A percentile compares a stretch with the other conserved stretches of the same genome.
Evolutionary conservation across 2,329 filamentous ascomycete species (phyloP).

Genomic region (Pseudogymnoascus sp.): DNA sequence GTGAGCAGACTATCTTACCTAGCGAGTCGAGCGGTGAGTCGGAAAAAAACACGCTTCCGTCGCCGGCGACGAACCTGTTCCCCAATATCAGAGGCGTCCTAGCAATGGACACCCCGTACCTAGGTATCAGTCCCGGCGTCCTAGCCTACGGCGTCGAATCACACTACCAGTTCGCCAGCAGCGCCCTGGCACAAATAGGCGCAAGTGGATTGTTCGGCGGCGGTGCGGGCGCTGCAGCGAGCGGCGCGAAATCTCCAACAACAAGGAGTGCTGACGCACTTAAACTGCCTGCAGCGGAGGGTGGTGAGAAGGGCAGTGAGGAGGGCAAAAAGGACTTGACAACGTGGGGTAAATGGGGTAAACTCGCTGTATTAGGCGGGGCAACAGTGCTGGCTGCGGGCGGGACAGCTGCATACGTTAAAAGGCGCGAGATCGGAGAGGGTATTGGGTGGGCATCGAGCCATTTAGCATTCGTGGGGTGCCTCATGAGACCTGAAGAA

Average conservation of each 20-base stretch:
- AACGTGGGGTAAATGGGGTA: slow-evolving; percentile 73
- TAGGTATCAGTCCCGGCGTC: slow-evolving; percentile 72
- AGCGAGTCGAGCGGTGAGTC: not conserved
- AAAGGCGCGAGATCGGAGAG: slow-evolving; percentile 69
- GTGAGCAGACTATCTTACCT: slow-evolving; percentile 2
- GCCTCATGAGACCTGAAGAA: slow-evolving; percentile 76
- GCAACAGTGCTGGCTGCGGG: slow-evolving; percentile 75
- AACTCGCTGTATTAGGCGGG: slow-evolving; percentile 77
- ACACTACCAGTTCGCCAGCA: slow-evolving; percentile 68
- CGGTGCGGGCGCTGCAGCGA: slow-evolving; percentile 32
- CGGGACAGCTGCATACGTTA: slow-evolving; percentile 77
- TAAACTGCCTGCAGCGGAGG: slow-evolving; percentile 31
- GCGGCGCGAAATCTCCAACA: slow-evolving; percentile 28
- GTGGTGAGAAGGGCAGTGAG: slow-evolving; percentile 41
- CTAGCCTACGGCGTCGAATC: slow-evolving; percentile 82
- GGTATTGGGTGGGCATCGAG: slow-evolving; percentile 78
- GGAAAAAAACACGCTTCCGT: slow-evolving; percentile 14
- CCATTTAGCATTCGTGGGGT: slow-evolving; percentile 90
- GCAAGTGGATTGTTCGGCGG: slow-evolving; percentile 62
- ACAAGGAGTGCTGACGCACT: slow-evolving; percentile 20
- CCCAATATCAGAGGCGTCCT: slow-evolving; percentile 85
- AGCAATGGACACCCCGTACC: slow-evolving; percentile 89
- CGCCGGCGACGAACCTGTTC: slow-evolving; percentile 62
- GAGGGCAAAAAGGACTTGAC: slow-evolving; percentile 31
- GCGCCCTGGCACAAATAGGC: slow-evolving; percentile 60